Conservation (phyloP, 2,329 filamentous ascomycete genomes). For the Drechslerella coelobrocha region DNA sequence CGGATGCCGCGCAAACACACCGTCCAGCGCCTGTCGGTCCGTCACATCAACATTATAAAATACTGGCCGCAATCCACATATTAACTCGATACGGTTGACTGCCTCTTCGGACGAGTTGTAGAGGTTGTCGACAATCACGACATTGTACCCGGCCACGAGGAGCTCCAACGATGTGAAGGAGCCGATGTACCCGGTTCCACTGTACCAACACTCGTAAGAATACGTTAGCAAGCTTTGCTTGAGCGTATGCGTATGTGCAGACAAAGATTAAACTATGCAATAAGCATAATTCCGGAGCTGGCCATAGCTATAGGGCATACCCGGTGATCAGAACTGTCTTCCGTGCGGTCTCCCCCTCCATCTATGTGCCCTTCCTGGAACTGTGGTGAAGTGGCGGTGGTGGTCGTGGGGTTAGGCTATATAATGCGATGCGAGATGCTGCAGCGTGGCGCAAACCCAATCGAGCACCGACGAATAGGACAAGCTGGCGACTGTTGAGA, state of each 20-base stretch:
- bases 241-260: neutral
- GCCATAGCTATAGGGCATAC: no score
- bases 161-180: conserved; percentile 94
- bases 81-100: conserved; percentile 91
- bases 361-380: no score
- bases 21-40: conserved; percentile 80
- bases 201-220: conserved; percentile 59
- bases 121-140: conserved; percentile 93
- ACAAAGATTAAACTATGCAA: conserved; percentile 30
- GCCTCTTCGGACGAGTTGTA: conserved; percentile 96
- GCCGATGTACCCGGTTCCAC: conserved; percentile 98
- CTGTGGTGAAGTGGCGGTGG: no score
- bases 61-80: conserved; percentile 82
- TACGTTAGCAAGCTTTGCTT: conserved; percentile 46
- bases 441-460: no score
- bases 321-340: conserved; percentile 91
- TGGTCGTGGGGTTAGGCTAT: no score
- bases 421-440: no score
- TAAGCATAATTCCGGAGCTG: no score
- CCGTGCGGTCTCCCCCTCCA: conserved; percentile 36
- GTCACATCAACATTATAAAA: conserved; percentile 91
- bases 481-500: no score
- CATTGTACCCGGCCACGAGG: conserved; percentile 92
- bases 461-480: no score
- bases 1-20: conserved; percentile 85